Evolutionary conservation across 139 green algal genomes (phyloP).

Genomic region (Protoeuglena noctilucae): DNA sequence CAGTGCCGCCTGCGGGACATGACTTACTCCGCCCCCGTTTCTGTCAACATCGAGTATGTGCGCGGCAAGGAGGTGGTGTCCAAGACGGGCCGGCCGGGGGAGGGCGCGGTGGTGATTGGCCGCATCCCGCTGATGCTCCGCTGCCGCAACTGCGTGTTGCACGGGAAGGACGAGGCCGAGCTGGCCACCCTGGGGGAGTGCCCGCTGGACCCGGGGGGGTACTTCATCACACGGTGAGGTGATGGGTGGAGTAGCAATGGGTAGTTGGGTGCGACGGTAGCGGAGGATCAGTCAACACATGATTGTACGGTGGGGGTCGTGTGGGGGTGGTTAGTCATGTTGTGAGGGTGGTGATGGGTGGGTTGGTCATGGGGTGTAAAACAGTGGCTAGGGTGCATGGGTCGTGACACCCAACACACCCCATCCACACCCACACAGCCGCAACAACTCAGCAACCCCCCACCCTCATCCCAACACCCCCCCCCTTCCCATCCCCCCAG

Average conservation of each 20-base stretch:
- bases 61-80: constrained; percentile 64
- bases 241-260: too few relatives aligned
- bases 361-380: too few relatives aligned
- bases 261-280: too few relatives aligned
- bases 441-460: too few relatives aligned
- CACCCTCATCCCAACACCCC: too few relatives aligned
- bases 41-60: constrained; percentile 96
- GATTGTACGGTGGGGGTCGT: neutral
- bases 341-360: too few relatives aligned
- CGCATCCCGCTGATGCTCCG: constrained; percentile 96
- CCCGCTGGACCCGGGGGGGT: constrained; percentile 91
- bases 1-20: constrained; percentile 89
- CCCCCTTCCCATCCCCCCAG: too few relatives aligned
- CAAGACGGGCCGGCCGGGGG: constrained; percentile 44
- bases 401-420: too few relatives aligned
- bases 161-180: constrained; percentile 63
- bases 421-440: too few relatives aligned
- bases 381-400: too few relatives aligned
- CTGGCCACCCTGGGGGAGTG: constrained; percentile 83
- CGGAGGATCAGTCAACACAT: too few relatives aligned
- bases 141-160: constrained; percentile 54
- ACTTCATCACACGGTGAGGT: constrained; percentile 84
- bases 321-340: too few relatives aligned
- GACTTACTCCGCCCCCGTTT: constrained; percentile 91
- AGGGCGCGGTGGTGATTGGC: constrained; percentile 74